These are phyloP conservation scores for Aspergillus bridgeri DNA, from an alignment of 495 filamentous ascomycete genomes.

Conservation along the genomic window DNA sequence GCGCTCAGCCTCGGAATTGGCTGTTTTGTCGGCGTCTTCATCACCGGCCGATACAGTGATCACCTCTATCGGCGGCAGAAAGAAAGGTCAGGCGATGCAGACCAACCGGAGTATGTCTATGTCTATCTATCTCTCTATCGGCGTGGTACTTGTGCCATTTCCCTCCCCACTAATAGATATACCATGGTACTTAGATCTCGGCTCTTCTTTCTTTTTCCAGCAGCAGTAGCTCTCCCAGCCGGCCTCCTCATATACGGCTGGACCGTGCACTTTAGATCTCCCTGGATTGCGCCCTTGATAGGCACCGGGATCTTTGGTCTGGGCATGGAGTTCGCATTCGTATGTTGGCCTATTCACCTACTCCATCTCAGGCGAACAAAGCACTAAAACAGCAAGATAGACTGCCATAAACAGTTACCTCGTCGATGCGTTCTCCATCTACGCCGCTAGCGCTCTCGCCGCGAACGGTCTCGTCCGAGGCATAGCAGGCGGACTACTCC, in stretches of 20 bases:
- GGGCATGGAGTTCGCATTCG: not conserved
- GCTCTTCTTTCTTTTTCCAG: not conserved
- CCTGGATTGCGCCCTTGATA: not conserved
- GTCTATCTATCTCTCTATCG: too few species aligned
- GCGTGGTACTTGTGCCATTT: not conserved
- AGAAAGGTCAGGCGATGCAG: not conserved
- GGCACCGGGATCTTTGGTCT: not conserved
- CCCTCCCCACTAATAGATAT: not conserved
- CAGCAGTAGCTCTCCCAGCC: not conserved
- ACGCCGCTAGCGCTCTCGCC: not conserved
- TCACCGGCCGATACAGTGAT: not conserved
- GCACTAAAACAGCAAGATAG: not conserved
- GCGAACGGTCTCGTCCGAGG: not conserved
- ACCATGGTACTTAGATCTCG: not conserved
- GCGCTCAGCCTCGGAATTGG: not conserved
- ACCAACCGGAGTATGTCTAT: not conserved
- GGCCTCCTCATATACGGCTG: not conserved
- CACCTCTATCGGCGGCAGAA: not conserved
- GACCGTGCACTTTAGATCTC: not conserved
- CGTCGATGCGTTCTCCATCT: not conserved
- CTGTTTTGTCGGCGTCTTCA: not conserved
- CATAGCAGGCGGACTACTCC: not conserved
- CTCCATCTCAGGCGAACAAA: too few species aligned
- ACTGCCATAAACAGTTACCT: not conserved
- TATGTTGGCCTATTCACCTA: not conserved